Percentiles rank a stretch among this genome's conserved stretches.
These are phyloP conservation scores for Flaveria sonorensis DNA, from an alignment of 129 eudicot species.

Conservation along the genomic window DNA sequence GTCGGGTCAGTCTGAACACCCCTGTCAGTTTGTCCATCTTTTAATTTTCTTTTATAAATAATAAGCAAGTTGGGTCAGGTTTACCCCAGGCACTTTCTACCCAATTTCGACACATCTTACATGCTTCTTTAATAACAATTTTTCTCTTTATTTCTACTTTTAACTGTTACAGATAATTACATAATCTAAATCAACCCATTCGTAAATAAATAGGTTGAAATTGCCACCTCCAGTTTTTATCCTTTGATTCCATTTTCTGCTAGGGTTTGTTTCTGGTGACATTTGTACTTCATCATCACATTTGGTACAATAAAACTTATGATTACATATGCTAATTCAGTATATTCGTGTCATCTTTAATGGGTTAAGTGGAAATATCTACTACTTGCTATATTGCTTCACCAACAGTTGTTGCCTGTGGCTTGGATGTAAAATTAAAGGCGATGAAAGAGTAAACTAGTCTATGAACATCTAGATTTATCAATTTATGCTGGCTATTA, in stretches of 20 bases:
- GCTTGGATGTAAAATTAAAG: background rate
- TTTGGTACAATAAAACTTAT: background rate
- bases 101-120: background rate
- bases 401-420: slow-evolving; percentile 9
- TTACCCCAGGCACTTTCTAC: background rate
- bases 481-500: no score
- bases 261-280: slow-evolving; percentile 1
- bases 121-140: background rate
- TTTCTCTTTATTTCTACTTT: background rate
- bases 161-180: background rate
- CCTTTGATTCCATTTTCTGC: slow-evolving; percentile 20
- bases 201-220: background rate
- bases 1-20: background rate
- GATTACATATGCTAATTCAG: slow-evolving; percentile 5
- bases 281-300: background rate
- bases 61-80: background rate
- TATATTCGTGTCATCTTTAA: background rate
- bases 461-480: no score
- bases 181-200: background rate
- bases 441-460: background rate
- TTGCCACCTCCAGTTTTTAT: slow-evolving; percentile 1
- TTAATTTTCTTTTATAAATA: background rate
- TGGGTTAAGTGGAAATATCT: background rate
- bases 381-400: background rate
- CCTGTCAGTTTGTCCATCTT: background rate